Conservation (phyloP, 176 grass and related monocot genomes). For the Rhynchospora tenuis region DNA sequence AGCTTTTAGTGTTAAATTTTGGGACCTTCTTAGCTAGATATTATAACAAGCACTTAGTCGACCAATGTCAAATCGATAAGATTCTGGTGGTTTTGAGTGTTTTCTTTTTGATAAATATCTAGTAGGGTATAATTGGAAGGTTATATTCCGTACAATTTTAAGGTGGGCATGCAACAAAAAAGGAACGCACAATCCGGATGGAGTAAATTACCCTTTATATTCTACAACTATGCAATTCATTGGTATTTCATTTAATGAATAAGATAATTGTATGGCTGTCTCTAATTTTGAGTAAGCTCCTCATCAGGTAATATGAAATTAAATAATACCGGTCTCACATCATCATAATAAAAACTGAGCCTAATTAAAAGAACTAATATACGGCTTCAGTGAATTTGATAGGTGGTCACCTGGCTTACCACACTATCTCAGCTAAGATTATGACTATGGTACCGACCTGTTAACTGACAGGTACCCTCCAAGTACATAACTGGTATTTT, state of each 20-base stretch:
- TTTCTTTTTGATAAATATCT: no score
- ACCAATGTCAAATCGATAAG: no score
- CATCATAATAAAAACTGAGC: background rate
- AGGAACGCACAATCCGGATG: background rate
- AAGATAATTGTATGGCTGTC: background rate
- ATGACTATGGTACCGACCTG: background rate
- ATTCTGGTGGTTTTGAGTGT: no score
- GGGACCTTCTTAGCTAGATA: no score
- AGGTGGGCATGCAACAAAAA: background rate
- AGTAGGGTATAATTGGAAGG: no score
- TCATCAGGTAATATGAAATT: background rate
- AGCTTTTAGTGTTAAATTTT: no score
- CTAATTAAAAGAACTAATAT: background rate
- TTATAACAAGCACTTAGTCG: no score
- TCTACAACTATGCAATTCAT: background rate
- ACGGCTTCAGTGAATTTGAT: background rate
- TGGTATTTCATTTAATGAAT: no score
- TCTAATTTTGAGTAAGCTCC: background rate
- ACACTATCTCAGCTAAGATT: background rate
- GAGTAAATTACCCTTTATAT: background rate
- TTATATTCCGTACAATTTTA: background rate
- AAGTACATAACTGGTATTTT: background rate
- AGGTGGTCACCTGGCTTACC: background rate
- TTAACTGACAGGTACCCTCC: background rate
- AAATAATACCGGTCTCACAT: background rate